A percentile compares a stretch with the other conserved stretches of the same genome.
phyloP scores from a whole-genome alignment of 2,329 filamentous ascomycete genomes.

The Colletotrichum falcatum region DNA sequence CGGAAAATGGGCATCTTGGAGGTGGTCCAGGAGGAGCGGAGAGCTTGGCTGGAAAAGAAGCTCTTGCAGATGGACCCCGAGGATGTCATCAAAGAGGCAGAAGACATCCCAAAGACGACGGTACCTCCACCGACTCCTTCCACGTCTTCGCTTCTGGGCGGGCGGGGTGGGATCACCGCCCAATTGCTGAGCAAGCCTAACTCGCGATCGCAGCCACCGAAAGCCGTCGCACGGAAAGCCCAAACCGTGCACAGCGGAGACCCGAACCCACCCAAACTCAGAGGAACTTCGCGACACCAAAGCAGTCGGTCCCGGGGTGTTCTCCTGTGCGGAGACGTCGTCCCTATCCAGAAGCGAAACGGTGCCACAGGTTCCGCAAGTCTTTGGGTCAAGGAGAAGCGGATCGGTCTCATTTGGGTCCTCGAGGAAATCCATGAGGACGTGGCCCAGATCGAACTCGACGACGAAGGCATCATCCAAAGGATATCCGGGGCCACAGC shows the following conservation, averaged over 20 bases:
- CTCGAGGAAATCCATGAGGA: constrained; percentile 98
- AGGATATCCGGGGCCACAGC: constrained; percentile 80
- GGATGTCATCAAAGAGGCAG: constrained; percentile 47
- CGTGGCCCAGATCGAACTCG: constrained; percentile 80
- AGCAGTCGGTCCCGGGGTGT: constrained; percentile 87
- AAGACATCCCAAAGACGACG: constrained; percentile 53
- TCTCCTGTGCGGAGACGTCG: constrained; percentile 94
- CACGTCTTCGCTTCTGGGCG: constrained; percentile 72
- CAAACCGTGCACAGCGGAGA: constrained; percentile 73
- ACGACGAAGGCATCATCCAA: constrained; percentile 80
- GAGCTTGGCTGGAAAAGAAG: constrained; percentile 90
- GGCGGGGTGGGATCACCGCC: constrained; percentile 82
- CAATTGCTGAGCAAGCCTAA: constrained; percentile 87
- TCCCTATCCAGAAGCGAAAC: constrained; percentile 96
- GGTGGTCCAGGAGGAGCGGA: constrained; percentile 89
- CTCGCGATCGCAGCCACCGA: constrained; percentile 67
- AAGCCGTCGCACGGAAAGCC: constrained; percentile 67
- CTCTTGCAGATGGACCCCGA: constrained; percentile 73
- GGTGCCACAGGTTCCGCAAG: constrained; percentile 92
- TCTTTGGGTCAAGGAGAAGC: constrained; percentile 98
- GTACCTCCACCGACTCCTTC: constrained; percentile 54
- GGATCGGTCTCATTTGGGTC: constrained; percentile 94
- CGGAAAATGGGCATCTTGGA: constrained; percentile 95
- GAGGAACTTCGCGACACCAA: constrained; percentile 70
- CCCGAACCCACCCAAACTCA: constrained; percentile 65